Percentiles rank a stretch among this genome's conserved stretches.
phyloP scores from a whole-genome alignment of 208 protist genomes.

The Trypanosoma scelopori region DNA sequence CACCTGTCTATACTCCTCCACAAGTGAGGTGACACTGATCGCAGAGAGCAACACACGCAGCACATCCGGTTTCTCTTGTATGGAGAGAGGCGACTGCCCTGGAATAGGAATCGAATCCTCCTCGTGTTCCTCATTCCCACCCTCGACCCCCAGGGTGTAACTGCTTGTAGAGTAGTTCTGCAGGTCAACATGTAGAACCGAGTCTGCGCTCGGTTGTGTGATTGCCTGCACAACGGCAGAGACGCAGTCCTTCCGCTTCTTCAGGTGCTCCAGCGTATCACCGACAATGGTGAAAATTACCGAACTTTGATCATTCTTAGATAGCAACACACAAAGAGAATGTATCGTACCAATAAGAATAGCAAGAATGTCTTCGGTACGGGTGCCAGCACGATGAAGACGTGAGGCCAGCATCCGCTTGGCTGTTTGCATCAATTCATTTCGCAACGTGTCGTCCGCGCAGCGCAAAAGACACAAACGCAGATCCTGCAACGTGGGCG shows the following conservation, averaged over 20 bases:
- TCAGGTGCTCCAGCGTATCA: slow-evolving; percentile 79
- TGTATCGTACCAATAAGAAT: slow-evolving; percentile 80
- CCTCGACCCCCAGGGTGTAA: slow-evolving; percentile 16
- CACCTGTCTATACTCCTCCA: slow-evolving; percentile 74
- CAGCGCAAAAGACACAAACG: slow-evolving; percentile 64
- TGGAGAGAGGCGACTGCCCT: slow-evolving; percentile 18
- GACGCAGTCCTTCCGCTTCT: slow-evolving; percentile 74
- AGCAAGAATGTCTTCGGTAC: slow-evolving; percentile 83
- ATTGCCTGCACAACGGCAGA: slow-evolving; percentile 79
- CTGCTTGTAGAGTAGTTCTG: slow-evolving; percentile 13
- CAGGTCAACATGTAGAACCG: slow-evolving; percentile 30
- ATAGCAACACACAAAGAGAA: slow-evolving; percentile 74
- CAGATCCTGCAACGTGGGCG: slow-evolving; percentile 74
- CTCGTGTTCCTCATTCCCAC: slow-evolving; percentile 15
- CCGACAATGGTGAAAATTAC: slow-evolving; percentile 72
- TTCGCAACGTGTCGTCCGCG: slow-evolving; percentile 48
- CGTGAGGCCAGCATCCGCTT: slow-evolving; percentile 65
- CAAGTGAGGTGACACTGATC: slow-evolving; percentile 56
- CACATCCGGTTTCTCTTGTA: slow-evolving; percentile 58
- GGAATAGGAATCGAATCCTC: background rate
- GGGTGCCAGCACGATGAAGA: slow-evolving; percentile 80
- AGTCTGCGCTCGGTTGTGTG: slow-evolving; percentile 62
- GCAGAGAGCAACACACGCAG: slow-evolving; percentile 79
- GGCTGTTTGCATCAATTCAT: slow-evolving; percentile 56
- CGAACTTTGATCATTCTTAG: slow-evolving; percentile 73